Conservation (phyloP, 257 asterid species). For the Nicotiana noctiflora region DNA sequence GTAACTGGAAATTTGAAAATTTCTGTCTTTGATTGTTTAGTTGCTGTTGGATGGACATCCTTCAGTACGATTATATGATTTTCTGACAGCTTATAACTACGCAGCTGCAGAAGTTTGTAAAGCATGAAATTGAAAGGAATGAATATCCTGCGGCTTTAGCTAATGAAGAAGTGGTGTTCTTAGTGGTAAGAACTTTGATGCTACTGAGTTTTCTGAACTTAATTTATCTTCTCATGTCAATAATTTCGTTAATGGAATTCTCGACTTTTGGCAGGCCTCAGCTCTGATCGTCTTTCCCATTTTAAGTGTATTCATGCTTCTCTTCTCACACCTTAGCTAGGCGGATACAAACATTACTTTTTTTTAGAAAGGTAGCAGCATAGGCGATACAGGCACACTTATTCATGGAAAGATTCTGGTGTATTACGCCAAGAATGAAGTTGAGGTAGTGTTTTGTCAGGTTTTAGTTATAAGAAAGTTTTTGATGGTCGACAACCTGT, state of each 20-base stretch:
- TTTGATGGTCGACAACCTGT: background rate
- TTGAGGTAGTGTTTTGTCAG: background rate
- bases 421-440: background rate
- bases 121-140: slow-evolving; percentile 45
- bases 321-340: slow-evolving; percentile 43
- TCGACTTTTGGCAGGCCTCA: slow-evolving; percentile 50
- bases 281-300: slow-evolving; percentile 58
- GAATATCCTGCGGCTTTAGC: slow-evolving; percentile 54
- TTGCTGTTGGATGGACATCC: background rate
- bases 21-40: background rate
- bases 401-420: slow-evolving; percentile 12
- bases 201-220: background rate
- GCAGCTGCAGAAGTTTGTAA: slow-evolving; percentile 61
- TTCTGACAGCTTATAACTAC: background rate
- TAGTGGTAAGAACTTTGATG: slow-evolving; percentile 41
- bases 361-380: too few relatives aligned
- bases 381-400: background rate
- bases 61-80: background rate
- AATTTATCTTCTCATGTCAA: background rate
- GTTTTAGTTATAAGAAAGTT: background rate
- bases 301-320: slow-evolving; percentile 40
- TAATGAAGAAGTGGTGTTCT: slow-evolving; percentile 67
- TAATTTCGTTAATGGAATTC: slow-evolving; percentile 8
- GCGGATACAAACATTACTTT: slow-evolving; percentile 6
- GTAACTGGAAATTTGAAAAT: background rate